Base-by-base conservation (phyloP, 106 monocot species). In the Cymbidium sinense region DNA sequence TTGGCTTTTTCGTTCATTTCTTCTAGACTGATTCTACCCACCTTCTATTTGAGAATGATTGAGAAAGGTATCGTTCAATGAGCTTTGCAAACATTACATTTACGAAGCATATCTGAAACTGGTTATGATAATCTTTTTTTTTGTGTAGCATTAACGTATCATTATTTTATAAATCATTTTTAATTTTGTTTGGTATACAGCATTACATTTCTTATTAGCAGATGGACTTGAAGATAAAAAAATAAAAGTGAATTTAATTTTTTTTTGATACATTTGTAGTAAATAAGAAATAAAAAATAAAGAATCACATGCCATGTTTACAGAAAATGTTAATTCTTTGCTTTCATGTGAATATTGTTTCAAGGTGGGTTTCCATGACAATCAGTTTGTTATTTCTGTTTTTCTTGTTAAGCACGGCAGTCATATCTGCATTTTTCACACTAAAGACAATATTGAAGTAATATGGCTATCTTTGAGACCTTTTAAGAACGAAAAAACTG, bases 61-160 rank as follows among this genome's bases (percentile, higher is more conserved):
- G 95, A 65, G 92, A 95, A 39, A 95, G 92, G 33, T 92, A 95
- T 84, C 92, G 43, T 92, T 95, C 37, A 95, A 95, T 85, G 95
- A 95, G 73, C 95, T 92, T 33, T 31, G 67, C 3, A 31, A 67
- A 67, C 67, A 67, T 31, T 67, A 33, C 31, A 33, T 33, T 31
- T 31, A 15, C 67, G 2, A 67, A 5, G 67, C 28, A 13, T 67
- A 12, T 67, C n/a, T 33, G 15, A 33, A 17, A 2, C 33, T 67
- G 29, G 31, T 33, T 25, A 67, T 31, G 15, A 12, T 67, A n/a
- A 20, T 23, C 10, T 33, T 67, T 31, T 25, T 62, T 25, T 12
- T 67, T 67, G n/a, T 67, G 1, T 15, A 3, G 31, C 67, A 67
- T 5, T 64, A 33, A 33, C 33, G 15, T 67, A 67, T 2, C 61